Base-by-base conservation (phyloP, 768 basidiomycete species). In the Lactarius deliciosus region DNA sequence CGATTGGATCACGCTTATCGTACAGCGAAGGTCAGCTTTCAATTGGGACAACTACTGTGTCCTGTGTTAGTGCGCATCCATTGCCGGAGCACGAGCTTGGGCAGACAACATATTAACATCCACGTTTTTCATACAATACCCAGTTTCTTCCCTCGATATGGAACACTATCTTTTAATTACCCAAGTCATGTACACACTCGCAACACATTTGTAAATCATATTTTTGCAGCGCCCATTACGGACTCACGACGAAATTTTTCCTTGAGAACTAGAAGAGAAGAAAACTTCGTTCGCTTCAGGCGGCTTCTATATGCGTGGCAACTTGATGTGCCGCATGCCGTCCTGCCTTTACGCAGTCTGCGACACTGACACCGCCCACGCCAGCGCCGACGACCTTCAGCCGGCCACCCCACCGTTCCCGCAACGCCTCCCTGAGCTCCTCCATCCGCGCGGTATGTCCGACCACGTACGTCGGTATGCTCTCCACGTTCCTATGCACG, bases 301-400 rank as follows among this genome's bases (percentile, higher is more conserved):
- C 20, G 10, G 57, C 57, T 34, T 67, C 38, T 18, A 67, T 55
- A 34, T 56, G 62, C 3, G 53, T 10, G 4, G 47, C 65, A 16
- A 71, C 40, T 28, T 66, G 73, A 57, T 58, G 28, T 6, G 76
- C 76, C 0, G 66, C 88, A 25, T 75, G 79, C 74, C 87, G 84
- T 16, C 90, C 94, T 5, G 86, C 85, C 71, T 87, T 85, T 13
- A 95, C 82, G 74, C 94, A 96, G 72, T 96, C 94, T 9, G 87
- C 88, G 1, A 96, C 83, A 70, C 94, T 94, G 3, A 94, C 91
- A 2, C 94, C 94, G 0, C 86, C 86, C 38, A 94, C 89, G 1
- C 92, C 91, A 13, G 92, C 90, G n/a, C 95, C 95, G 8, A 91
- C 77, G 3, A 94, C 80, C 62, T 86, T 85, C 74, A 94, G 69